A percentile compares a stretch with the other conserved stretches of the same genome.
phyloP scores from a whole-genome alignment of 2,329 filamentous ascomycete genomes.

The Aspergillus pseudonomiae region DNA sequence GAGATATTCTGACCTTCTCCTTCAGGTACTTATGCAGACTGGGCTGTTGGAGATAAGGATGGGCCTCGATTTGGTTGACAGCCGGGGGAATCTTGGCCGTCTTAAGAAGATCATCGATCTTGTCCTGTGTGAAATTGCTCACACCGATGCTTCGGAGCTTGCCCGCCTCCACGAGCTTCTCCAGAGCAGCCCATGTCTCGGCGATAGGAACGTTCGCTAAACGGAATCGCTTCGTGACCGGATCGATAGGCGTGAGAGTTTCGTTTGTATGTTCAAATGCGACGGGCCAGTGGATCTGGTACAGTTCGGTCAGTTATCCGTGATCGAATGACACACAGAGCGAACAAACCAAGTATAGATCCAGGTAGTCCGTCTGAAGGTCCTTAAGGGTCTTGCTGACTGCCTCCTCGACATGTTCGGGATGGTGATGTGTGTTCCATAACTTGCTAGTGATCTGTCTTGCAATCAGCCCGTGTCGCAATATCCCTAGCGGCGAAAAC shows the following conservation, averaged over 20 bases:
- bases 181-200: slow-evolving; percentile 42
- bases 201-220: slow-evolving; percentile 30
- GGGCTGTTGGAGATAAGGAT: slow-evolving; percentile 65
- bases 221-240: slow-evolving; percentile 30
- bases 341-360: slow-evolving; percentile 52
- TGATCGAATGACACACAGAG: slow-evolving; percentile 23
- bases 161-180: slow-evolving; percentile 36
- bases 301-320: slow-evolving; percentile 1
- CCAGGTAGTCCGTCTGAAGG: slow-evolving; percentile 56
- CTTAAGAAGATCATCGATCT: slow-evolving; percentile 32
- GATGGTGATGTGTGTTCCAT: slow-evolving; percentile 59
- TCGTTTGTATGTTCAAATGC: slow-evolving; percentile 34
- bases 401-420: slow-evolving; percentile 53
- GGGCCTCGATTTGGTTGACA: slow-evolving; percentile 69
- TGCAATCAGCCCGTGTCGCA: not conserved
- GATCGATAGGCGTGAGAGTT: slow-evolving; percentile 30
- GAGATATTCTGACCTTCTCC: slow-evolving; percentile 46
- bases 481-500: not conserved
- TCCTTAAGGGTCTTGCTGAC: slow-evolving; percentile 54
- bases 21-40: slow-evolving; percentile 57
- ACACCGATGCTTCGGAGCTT: slow-evolving; percentile 41
- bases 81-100: slow-evolving; percentile 58
- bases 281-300: slow-evolving; percentile 40
- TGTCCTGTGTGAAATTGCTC: slow-evolving; percentile 45
- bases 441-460: slow-evolving; percentile 58